Base-by-base conservation (phyloP, 2,329 filamentous ascomycete genomes). In the Colletotrichum sp. region DNA sequence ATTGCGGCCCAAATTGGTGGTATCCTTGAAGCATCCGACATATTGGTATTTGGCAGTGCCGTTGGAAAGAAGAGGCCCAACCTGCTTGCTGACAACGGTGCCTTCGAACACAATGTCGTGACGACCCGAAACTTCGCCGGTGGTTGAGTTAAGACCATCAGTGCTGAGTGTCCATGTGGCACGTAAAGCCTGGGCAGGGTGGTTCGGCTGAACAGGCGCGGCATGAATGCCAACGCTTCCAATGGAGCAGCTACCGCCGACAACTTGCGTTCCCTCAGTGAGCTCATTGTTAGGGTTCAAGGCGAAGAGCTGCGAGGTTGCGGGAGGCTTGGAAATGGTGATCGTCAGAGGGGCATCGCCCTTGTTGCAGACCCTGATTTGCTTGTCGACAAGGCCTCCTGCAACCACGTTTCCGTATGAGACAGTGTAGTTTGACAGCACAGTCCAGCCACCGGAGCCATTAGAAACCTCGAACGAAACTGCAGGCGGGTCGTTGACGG, bases 21-120 rank as follows among this genome's bases (percentile, higher is more conserved):
- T 82, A 73, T 87, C 85, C 30, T 80, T 79, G 77, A 86, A 87
- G 69, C 86, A 87, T 21, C 85, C 86, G 7, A 87, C 79, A 76
- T 83, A 85, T 30, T 83, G 79, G 73, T 83, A 84, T 21, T 80
- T 77, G 7, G 80, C 80, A 2, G 77, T 78, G 8, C 82, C 82
- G 69, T 82, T 80, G 21, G 81, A 63, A 15, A 85, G 79, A 24
- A 83, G 75, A 16, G 86, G 85, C 7, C 85, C 86, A 18, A 86
- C 78, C 65, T 85, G 83, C 18, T 79, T 78, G 21, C 80, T 81
- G 2, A 83, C 78, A 36, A 86, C 82, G 16, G 80, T 83, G 2
- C 83, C 83, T 49, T 78, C 80, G 49, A 85, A 81, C 1, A 77
- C 63, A 60, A 87, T 81, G 18, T 83, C 80, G 68, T 85, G 84